phyloP scores from a whole-genome alignment of 2,329 filamentous ascomycete species.

The Diaporthe sp. region DNA sequence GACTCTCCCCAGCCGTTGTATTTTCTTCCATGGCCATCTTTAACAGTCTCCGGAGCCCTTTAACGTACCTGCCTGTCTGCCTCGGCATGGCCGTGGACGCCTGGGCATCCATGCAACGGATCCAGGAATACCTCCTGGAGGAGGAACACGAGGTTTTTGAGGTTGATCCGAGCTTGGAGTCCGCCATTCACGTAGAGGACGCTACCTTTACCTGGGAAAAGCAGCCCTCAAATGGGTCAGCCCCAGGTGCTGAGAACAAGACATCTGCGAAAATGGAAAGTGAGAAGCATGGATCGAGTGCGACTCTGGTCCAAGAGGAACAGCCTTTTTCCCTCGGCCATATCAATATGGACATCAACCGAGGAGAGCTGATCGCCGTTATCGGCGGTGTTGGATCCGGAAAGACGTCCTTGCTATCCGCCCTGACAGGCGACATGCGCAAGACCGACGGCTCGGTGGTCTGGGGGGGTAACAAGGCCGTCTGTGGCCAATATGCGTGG shows the following conservation, averaged over 20 bases:
- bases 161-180: constrained; percentile 64
- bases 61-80: constrained; percentile 85
- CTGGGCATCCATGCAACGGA: constrained; percentile 83
- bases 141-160: constrained; percentile 83
- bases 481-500: constrained; percentile 97
- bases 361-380: constrained; percentile 82
- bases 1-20: constrained; percentile 79
- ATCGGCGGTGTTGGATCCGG: constrained; percentile 91
- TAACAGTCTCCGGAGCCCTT: constrained; percentile 88
- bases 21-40: constrained; percentile 96
- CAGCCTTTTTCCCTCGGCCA: constrained; percentile 79
- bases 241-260: constrained; percentile 33
- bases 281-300: constrained; percentile 78
- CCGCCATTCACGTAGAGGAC: constrained; percentile 76
- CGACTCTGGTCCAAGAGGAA: constrained; percentile 41
- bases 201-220: constrained; percentile 92
- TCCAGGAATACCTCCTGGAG: constrained; percentile 89
- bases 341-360: constrained; percentile 73
- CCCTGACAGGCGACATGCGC: constrained; percentile 93
- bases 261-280: constrained; percentile 34
- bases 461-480: constrained; percentile 83
- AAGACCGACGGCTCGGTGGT: constrained; percentile 79
- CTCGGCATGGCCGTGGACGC: constrained; percentile 92
- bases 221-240: constrained; percentile 44
- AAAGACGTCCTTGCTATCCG: constrained; percentile 89